Evolutionary conservation across 495 filamentous ascomycete genomes (phyloP), one percentile per base, ranked within the genome.

Genomic region (Penicillium mononematosum): DNA sequence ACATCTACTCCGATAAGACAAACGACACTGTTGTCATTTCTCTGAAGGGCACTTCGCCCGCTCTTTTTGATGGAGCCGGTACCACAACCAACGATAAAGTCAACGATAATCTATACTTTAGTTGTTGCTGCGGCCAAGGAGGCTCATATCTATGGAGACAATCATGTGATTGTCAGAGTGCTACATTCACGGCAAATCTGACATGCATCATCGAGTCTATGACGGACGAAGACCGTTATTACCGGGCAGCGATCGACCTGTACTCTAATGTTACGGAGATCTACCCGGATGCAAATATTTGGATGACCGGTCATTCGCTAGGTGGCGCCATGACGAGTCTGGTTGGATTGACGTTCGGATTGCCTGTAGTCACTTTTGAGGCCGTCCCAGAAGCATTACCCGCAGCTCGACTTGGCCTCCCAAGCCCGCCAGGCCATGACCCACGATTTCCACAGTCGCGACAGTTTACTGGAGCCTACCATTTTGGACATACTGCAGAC

Each of bases 51-150:
- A 96, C 91, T 6, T 88, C 91, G 0, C 81, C 85, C 1, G 94
- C 95, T 11, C 85, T 98, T 10, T 98, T 96, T 67, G 94, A 98
- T 69, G 94, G 94, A 4, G 89, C 91, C 9, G 92, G 90, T 12
- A 97, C 94, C 0, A 96, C 92, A 0, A 96, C 92, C 5, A 97
- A 96, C 65, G 94, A 98, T 74, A 98, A 98, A 71, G 76, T 89
- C 47, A 98, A 98, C 68, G 94, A 98, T 69, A 98, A 98, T 66
- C 82, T 98, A 9, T 95, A 93, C 69, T 96, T 96, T 76, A 92
- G 92, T 67, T 98, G 94, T 74, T 98, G 94, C 68, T 98, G 94
- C 74, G 94, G 85, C 11, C 90, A 97, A 75, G 90, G 95, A 56
- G 90, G 91, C 0, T 88, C 90, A 16, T 88, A 84, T 74, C 82